Evolutionary conservation across 2,329 filamentous ascomycete species (phyloP), one percentile per base, ranked within the genome.

Genomic region (Zarea fungicola): DNA sequence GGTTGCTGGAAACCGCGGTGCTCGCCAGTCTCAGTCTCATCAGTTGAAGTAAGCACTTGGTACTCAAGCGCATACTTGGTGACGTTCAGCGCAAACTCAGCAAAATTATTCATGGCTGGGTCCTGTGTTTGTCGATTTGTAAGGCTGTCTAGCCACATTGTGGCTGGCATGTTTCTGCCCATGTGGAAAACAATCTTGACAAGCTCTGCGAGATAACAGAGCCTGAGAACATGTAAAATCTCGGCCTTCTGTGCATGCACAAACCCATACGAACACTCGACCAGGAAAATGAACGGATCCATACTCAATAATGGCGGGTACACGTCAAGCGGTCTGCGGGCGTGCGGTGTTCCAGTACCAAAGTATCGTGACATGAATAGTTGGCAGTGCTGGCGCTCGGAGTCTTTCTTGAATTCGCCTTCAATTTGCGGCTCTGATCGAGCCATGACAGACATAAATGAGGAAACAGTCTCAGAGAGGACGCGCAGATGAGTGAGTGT

Each of bases 121-220:
- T 79, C 72, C 52, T 72, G 65, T 1, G 64, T 63, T 23, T 71
- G 64, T 14, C 68, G 65, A 49, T 68, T 68, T 48, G 68, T 60
- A 45, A 79, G 66, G 36, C 65, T 66, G 22, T 69, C 66, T 10
- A 78, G 60, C 73, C 76, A 83, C 46, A 65, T 68, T 6, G 70
- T 65, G 4, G 69, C 62, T 0, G 77, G 71, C 40, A 81, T 74
- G 59, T 80, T 80, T 42, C 73, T 74, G 21, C 74, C 72, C 63
- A 82, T 73, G 58, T 80, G 73, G 53, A 75, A 76, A 14, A 89
- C 77, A 6, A 90, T 83, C 68, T 95, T 95, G 52, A 95, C 82
- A 50, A 99, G 82, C 67, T 99, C 93, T 3, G 89, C 89, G 48
- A 95, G 76, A 62, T 95, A 96, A 68, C 90, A 96, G 39, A 97